Percentiles rank a stretch among this genome's conserved stretches.
These are phyloP conservation scores for Endocarpon pusillum DNA, from an alignment of 495 filamentous ascomycete species.

Conservation along the genomic window DNA sequence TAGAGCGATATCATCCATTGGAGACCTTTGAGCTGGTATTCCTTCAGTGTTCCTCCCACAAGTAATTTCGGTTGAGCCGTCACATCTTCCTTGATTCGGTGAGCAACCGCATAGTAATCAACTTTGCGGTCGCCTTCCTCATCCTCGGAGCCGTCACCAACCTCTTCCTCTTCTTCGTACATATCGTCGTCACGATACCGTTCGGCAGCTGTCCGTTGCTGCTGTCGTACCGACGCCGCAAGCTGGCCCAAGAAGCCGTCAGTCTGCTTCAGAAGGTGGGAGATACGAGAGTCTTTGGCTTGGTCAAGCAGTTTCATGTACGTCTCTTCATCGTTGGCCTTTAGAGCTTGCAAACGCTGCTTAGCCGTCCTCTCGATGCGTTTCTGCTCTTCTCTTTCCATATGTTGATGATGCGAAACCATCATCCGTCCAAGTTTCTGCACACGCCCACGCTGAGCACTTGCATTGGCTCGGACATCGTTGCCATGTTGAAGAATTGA, in stretches of 20 bases:
- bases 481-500: slow-evolving; percentile 49
- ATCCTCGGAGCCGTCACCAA: slow-evolving; percentile 53
- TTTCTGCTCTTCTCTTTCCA: slow-evolving; percentile 98
- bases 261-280: slow-evolving; percentile 86
- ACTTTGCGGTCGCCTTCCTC: slow-evolving; percentile 53
- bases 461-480: slow-evolving; percentile 41
- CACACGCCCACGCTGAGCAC: slow-evolving; percentile 43
- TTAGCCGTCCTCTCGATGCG: slow-evolving; percentile 92
- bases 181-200: slow-evolving; percentile 51
- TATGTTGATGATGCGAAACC: slow-evolving; percentile 75
- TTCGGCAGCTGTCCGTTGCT: slow-evolving; percentile 68
- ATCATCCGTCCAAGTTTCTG: slow-evolving; percentile 80
- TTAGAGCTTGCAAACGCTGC: slow-evolving; percentile 96
- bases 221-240: slow-evolving; percentile 75
- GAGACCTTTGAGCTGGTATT: slow-evolving; percentile 93
- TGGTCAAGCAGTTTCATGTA: slow-evolving; percentile 93
- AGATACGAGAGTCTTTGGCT: slow-evolving; percentile 97
- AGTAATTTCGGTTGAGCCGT: slow-evolving; percentile 65
- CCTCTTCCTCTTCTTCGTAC: slow-evolving; percentile 44
- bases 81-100: slow-evolving; percentile 85
- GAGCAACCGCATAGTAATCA: slow-evolving; percentile 96
- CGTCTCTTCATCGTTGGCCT: slow-evolving; percentile 96
- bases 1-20: slow-evolving; percentile 99
- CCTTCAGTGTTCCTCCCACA: slow-evolving; percentile 81
- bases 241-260: slow-evolving; percentile 94